These are phyloP conservation scores for Taphrina deformans DNA, from an alignment of 1,139 yeast species.

Conservation along the genomic window DNA sequence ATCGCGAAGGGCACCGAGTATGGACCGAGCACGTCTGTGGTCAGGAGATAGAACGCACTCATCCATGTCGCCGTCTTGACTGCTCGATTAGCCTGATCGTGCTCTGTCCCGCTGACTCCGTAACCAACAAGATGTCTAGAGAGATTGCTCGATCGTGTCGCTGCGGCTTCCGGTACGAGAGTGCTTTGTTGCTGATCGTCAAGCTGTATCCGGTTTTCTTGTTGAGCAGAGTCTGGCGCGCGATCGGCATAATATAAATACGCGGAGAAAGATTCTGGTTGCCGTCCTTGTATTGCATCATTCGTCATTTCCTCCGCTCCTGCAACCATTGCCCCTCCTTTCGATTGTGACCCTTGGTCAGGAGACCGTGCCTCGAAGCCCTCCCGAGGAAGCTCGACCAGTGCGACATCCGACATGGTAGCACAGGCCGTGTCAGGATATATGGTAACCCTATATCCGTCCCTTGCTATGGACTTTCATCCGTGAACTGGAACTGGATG, in stretches of 20 bases:
- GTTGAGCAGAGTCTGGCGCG: background rate
- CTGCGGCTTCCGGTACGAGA: background rate
- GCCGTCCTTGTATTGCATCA: background rate
- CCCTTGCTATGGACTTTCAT: background rate
- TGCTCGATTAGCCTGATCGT: background rate
- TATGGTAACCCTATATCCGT: background rate
- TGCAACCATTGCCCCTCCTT: background rate
- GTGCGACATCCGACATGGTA: background rate
- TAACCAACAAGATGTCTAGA: background rate
- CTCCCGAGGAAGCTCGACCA: background rate
- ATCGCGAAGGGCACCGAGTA: conserved; percentile 52
- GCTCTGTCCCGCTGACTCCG: background rate
- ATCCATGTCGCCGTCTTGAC: conserved; percentile 9
- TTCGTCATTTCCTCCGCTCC: background rate
- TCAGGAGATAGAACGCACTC: conserved; percentile 49
- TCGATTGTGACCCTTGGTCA: background rate
- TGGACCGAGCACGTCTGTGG: conserved; percentile 54
- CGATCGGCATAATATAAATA: conserved; percentile 5
- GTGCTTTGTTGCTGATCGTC: background rate
- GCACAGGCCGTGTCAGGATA: background rate
- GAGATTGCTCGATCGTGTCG: background rate
- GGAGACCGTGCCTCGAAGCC: background rate
- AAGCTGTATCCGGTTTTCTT: background rate
- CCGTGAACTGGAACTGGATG: too few relatives aligned
- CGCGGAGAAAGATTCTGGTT: background rate